Percentiles rank a stretch among this genome's conserved stretches.
Evolutionary conservation across 1,284 basidiomycete genomes (phyloP).

Genomic region (Ceratobasidium theobromae): DNA sequence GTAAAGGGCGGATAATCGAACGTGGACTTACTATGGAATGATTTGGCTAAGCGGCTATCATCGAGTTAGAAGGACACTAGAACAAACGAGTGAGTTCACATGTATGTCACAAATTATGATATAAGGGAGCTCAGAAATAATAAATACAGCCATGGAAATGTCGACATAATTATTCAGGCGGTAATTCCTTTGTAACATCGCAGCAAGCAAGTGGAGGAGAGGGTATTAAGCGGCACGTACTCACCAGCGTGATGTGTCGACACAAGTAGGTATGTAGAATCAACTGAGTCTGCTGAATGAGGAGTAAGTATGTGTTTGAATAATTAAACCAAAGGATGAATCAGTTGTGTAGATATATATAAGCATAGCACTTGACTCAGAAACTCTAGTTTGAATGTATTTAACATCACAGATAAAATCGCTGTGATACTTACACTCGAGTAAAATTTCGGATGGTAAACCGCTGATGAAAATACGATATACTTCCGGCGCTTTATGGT

Average conservation of each 20-base stretch:
- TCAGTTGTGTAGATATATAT: slow-evolving; percentile 34
- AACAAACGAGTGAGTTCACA: slow-evolving; percentile 14
- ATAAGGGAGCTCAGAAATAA: slow-evolving; percentile 25
- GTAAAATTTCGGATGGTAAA: slow-evolving; percentile 15
- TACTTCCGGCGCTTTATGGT: neutral
- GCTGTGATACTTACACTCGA: slow-evolving; percentile 7
- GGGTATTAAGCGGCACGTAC: neutral
- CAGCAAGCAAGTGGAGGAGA: slow-evolving; percentile 8
- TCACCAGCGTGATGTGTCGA: neutral
- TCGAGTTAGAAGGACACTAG: neutral
- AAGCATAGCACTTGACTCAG: slow-evolving; percentile 37
- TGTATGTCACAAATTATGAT: neutral
- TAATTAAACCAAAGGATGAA: neutral
- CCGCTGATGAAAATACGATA: neutral
- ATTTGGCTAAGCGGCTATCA: slow-evolving; percentile 46
- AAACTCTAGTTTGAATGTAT: slow-evolving; percentile 40
- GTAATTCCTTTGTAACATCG: slow-evolving; percentile 39
- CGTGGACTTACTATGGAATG: neutral
- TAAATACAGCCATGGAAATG: slow-evolving; percentile 39
- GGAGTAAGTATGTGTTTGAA: neutral
- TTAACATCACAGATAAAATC: slow-evolving; percentile 20
- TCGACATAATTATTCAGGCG: slow-evolving; percentile 38
- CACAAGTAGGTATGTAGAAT: too few relatives aligned
- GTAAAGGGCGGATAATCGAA: slow-evolving; percentile 24
- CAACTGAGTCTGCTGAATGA: too few relatives aligned